phyloP scores from a whole-genome alignment of 345 rosid genomes.

The Brassica incana region DNA sequence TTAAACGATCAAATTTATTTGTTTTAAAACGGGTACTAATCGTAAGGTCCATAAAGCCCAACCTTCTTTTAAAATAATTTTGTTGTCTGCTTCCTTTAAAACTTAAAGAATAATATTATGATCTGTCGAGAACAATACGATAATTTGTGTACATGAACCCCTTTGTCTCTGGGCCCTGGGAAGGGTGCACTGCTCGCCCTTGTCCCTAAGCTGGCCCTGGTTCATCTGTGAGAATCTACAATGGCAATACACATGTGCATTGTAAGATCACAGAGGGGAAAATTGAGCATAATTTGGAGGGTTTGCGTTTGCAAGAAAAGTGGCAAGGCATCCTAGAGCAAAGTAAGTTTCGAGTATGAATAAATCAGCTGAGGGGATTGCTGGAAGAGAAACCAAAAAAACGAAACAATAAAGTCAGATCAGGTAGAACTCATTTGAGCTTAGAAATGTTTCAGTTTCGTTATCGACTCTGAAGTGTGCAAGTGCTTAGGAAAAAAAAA shows the following conservation, averaged over 20 bases:
- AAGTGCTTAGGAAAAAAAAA: neutral
- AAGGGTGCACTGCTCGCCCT: no score
- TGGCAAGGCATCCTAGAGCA: conserved; percentile 32
- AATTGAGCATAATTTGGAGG: conserved; percentile 53
- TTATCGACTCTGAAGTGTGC: neutral
- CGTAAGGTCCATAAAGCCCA: no score
- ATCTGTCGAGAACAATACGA: no score
- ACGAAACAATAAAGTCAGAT: conserved; percentile 8
- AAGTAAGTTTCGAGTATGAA: conserved; percentile 13
- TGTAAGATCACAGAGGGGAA: conserved; percentile 49
- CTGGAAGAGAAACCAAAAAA: neutral
- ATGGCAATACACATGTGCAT: conserved; percentile 44
- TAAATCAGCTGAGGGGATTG: neutral
- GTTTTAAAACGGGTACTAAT: no score
- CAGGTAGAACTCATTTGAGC: conserved; percentile 13
- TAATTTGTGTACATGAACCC: no score
- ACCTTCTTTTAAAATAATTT: no score
- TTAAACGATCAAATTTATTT: no score
- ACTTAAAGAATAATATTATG: no score
- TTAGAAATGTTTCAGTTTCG: neutral
- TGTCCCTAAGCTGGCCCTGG: neutral
- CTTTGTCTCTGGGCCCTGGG: no score
- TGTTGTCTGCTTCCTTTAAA: no score
- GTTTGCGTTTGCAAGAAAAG: conserved; percentile 46
- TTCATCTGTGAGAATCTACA: conserved; percentile 45